A percentile compares a stretch with the other conserved stretches of the same genome.
Conservation (phyloP, 2,329 filamentous ascomycete genomes). For the Xylaria multiplex region DNA sequence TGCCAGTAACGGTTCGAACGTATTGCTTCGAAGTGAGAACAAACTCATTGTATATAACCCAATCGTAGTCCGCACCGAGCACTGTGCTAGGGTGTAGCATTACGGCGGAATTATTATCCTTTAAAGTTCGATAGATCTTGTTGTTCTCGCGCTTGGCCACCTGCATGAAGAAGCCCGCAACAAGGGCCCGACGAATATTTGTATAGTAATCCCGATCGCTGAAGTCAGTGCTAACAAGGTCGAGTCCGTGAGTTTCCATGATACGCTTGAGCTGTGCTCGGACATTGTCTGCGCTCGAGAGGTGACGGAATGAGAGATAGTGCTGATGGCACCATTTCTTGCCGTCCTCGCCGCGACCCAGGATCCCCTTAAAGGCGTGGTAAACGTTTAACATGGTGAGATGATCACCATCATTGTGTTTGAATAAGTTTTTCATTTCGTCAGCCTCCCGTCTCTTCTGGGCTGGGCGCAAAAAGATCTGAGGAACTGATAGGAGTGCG, state of each 20-base stretch:
- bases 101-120: slow-evolving; percentile 95
- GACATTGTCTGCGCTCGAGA: slow-evolving; percentile 94
- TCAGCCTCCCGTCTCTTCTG: slow-evolving; percentile 89
- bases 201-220: slow-evolving; percentile 97
- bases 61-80: slow-evolving; percentile 87
- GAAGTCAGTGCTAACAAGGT: slow-evolving; percentile 88
- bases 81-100: slow-evolving; percentile 94
- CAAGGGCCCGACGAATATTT: slow-evolving; percentile 92
- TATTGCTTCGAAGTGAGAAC: slow-evolving; percentile 98
- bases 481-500: slow-evolving; percentile 90
- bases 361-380: slow-evolving; percentile 89
- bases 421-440: slow-evolving; percentile 95
- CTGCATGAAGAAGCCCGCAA: slow-evolving; percentile 99
- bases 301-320: slow-evolving; percentile 87
- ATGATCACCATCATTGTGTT: slow-evolving; percentile 93
- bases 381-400: slow-evolving; percentile 97
- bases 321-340: slow-evolving; percentile 98
- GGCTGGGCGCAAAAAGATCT: slow-evolving; percentile 90
- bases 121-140: slow-evolving; percentile 94
- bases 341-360: slow-evolving; percentile 71
- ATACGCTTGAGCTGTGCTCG: slow-evolving; percentile 91
- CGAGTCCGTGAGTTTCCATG: slow-evolving; percentile 91
- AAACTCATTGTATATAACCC: slow-evolving; percentile 98
- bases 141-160: slow-evolving; percentile 91
- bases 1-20: slow-evolving; percentile 89